Evolutionary conservation across 2,329 filamentous ascomycete genomes (phyloP).

Genomic region (Cercospora citrullina): DNA sequence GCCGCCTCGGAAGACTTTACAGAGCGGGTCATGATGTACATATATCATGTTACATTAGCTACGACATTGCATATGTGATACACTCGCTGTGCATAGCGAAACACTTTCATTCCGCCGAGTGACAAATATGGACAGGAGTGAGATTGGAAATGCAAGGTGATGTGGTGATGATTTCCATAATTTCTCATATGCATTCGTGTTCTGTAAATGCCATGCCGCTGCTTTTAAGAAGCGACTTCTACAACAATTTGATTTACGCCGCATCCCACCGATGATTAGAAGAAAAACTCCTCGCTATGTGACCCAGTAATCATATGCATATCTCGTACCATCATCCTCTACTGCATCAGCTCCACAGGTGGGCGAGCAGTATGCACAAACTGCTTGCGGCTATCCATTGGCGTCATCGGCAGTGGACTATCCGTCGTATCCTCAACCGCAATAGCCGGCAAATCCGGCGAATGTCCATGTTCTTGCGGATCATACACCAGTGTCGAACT

Average conservation of each 20-base stretch:
- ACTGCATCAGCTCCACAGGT: conserved; percentile 57
- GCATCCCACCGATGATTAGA: background rate
- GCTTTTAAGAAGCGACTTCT: background rate
- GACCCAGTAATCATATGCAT: background rate
- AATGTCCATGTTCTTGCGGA: conserved; percentile 62
- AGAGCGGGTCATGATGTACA: background rate
- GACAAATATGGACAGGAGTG: background rate
- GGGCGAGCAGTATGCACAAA: conserved; percentile 56
- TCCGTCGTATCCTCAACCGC: conserved; percentile 62
- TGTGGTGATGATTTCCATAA: background rate
- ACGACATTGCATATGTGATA: background rate
- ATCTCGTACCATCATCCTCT: background rate
- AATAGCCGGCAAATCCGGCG: conserved; percentile 61
- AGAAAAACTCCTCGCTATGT: conserved; percentile 14
- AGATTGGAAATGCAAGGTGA: background rate
- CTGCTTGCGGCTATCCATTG: conserved; percentile 50
- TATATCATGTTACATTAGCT: background rate
- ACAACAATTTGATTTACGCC: background rate
- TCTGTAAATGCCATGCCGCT: background rate
- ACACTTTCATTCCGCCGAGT: background rate
- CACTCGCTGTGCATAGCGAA: background rate
- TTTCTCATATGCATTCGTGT: background rate
- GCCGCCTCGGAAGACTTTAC: background rate
- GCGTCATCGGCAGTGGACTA: conserved; percentile 49
- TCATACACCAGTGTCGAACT: conserved; percentile 62